Percentiles rank a stretch among this genome's conserved stretches.
Conservation (phyloP, 202 grass and related monocot genomes). For the Miscanthus sacchariflorus region DNA sequence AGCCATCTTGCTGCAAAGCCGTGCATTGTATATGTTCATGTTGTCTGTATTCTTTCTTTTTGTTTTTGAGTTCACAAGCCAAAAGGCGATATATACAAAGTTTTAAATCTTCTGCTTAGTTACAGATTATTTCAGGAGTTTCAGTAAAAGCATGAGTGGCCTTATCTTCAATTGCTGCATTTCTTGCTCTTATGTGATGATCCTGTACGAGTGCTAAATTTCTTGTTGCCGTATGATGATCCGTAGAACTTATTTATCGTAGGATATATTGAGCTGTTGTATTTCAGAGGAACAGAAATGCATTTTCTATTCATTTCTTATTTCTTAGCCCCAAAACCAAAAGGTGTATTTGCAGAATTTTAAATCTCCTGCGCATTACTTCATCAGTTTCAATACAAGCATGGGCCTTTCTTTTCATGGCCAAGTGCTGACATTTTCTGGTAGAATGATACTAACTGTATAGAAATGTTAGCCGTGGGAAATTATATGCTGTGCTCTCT, state of each 20-base stretch:
- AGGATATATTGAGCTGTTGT: not conserved
- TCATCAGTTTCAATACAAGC: not conserved
- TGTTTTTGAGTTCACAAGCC: slow-evolving; percentile 47
- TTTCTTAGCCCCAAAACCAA: not conserved
- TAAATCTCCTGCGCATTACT: not conserved
- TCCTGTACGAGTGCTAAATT: slow-evolving; percentile 1
- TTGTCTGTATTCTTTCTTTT: slow-evolving; percentile 52
- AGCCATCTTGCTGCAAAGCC: slow-evolving; percentile 29
- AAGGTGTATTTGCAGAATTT: not conserved
- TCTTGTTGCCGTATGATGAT: not conserved
- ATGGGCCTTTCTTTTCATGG: not conserved
- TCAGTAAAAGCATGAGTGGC: not conserved
- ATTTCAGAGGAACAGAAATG: not conserved
- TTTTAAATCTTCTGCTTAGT: not conserved
- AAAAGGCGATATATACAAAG: slow-evolving; percentile 39
- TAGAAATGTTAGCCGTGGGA: not conserved
- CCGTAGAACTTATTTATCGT: not conserved
- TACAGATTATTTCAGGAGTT: not conserved
- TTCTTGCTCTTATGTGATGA: not conserved
- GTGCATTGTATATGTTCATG: slow-evolving; percentile 48
- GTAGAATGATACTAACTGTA: not conserved
- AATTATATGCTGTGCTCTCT: not conserved
- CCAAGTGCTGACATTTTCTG: not conserved
- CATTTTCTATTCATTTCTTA: not conserved
- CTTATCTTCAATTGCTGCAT: not conserved